These are phyloP conservation scores for Phylloporus arenicola DNA, from an alignment of 768 basidiomycete genomes.

Conservation along the genomic window DNA sequence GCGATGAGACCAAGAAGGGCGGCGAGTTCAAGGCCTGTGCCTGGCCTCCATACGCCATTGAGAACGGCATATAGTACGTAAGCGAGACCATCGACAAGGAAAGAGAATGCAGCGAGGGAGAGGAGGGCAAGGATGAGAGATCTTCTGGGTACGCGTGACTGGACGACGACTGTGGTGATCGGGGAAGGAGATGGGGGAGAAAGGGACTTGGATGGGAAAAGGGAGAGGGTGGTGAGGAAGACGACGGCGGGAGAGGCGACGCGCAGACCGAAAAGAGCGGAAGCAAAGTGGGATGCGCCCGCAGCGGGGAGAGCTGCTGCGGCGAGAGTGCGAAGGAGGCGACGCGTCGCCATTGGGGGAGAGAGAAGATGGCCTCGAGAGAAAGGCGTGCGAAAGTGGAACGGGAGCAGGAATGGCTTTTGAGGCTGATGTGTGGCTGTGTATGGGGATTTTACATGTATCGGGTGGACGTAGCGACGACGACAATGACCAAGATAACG, in stretches of 20 bases:
- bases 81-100: slow-evolving; percentile 70
- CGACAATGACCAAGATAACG: slow-evolving; percentile 3
- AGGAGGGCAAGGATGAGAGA: slow-evolving; percentile 68
- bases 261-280: slow-evolving; percentile 52
- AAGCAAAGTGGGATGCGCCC: slow-evolving; percentile 20
- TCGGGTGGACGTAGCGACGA: neutral
- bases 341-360: slow-evolving; percentile 24
- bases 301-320: slow-evolving; percentile 20
- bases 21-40: slow-evolving; percentile 63
- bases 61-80: slow-evolving; percentile 64
- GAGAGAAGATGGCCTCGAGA: slow-evolving; percentile 17
- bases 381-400: slow-evolving; percentile 28
- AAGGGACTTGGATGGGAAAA: slow-evolving; percentile 46
- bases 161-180: slow-evolving; percentile 75
- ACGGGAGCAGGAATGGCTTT: slow-evolving; percentile 25
- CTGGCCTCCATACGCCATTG: slow-evolving; percentile 56
- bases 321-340: slow-evolving; percentile 16
- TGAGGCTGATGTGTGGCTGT: slow-evolving; percentile 30
- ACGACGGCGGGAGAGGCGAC: slow-evolving; percentile 65
- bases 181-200: slow-evolving; percentile 45
- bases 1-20: slow-evolving; percentile 63
- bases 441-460: neutral
- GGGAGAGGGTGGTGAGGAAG: slow-evolving; percentile 54
- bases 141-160: slow-evolving; percentile 67
- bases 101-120: slow-evolving; percentile 65